Conservation (phyloP, 192 early-diverging fungal species). For the Cladochytrium replicatum region DNA sequence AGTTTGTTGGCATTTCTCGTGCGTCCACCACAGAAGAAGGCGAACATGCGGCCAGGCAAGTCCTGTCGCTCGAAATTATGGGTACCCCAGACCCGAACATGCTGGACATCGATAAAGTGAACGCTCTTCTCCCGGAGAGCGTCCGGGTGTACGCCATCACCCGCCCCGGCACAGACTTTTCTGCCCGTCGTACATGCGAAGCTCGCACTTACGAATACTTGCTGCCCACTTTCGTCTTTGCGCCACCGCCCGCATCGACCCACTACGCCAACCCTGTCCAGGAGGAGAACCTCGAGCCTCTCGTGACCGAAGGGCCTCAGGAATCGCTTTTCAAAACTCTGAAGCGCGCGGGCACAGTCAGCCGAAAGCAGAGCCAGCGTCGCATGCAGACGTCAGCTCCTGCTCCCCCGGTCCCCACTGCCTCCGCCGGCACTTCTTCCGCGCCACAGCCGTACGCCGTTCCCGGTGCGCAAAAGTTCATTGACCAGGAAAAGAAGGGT, state of each 20-base stretch:
- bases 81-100: neutral
- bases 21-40: constrained; percentile 26
- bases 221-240: constrained; percentile 37
- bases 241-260: constrained; percentile 33
- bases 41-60: constrained; percentile 24
- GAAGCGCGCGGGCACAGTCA: constrained; percentile 21
- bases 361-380: constrained; percentile 9
- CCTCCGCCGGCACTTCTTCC: constrained; percentile 2
- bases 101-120: too few relatives aligned
- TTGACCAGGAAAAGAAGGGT: constrained; percentile 14
- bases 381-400: too few relatives aligned
- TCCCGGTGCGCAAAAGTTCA: too few relatives aligned
- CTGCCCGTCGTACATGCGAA: constrained; percentile 38
- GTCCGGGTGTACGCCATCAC: constrained; percentile 13
- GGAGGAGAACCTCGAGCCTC: constrained; percentile 19
- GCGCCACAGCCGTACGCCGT: constrained; percentile 1
- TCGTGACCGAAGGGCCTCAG: constrained; percentile 12
- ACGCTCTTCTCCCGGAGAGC: constrained; percentile 10
- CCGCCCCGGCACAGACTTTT: constrained; percentile 19
- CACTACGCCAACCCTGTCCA: constrained; percentile 22
- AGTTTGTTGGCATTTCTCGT: constrained; percentile 38
- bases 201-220: constrained; percentile 38
- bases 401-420: constrained; percentile 2
- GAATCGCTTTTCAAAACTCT: constrained; percentile 28
- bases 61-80: constrained; percentile 14